These are phyloP conservation scores for Dothistroma septosporum DNA, from an alignment of 2,329 filamentous ascomycete genomes.

Conservation along the genomic window DNA sequence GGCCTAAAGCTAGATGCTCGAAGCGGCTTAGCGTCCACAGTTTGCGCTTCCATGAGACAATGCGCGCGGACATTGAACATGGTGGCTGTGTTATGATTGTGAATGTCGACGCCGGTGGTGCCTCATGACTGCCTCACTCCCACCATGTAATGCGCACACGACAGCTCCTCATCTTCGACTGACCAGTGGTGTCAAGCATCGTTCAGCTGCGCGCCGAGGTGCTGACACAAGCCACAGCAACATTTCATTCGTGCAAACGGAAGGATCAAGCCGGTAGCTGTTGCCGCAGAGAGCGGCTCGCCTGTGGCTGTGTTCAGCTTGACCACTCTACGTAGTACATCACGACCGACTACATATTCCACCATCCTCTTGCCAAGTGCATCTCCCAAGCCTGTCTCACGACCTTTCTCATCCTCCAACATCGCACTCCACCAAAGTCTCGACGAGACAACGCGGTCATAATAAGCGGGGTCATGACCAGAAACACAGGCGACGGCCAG, in stretches of 20 bases:
- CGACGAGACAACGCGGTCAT: neutral
- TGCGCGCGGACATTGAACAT: neutral
- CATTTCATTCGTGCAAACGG: slow-evolving; percentile 6
- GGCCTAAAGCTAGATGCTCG: too few species aligned
- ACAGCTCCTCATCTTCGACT: too few species aligned
- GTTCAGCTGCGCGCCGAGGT: neutral
- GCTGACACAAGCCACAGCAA: slow-evolving; percentile 10
- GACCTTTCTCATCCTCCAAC: neutral
- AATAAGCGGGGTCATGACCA: slow-evolving; percentile 14
- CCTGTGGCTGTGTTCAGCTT: slow-evolving; percentile 19
- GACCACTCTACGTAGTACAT: slow-evolving; percentile 7
- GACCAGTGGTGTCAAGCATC: neutral
- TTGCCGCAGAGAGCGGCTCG: slow-evolving; percentile 39
- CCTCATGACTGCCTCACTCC: neutral
- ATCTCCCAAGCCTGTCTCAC: neutral
- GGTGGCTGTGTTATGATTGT: neutral
- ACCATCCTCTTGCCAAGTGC: neutral
- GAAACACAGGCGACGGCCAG: slow-evolving; percentile 18
- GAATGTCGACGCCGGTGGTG: neutral
- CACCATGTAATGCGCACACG: neutral
- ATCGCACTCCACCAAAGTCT: neutral
- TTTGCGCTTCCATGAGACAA: neutral
- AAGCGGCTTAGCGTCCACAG: too few species aligned
- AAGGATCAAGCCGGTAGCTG: slow-evolving; percentile 8
- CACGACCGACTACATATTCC: neutral